Evolutionary conservation across 106 monocot species (phyloP).

Genomic region (Vanilla planifolia): DNA sequence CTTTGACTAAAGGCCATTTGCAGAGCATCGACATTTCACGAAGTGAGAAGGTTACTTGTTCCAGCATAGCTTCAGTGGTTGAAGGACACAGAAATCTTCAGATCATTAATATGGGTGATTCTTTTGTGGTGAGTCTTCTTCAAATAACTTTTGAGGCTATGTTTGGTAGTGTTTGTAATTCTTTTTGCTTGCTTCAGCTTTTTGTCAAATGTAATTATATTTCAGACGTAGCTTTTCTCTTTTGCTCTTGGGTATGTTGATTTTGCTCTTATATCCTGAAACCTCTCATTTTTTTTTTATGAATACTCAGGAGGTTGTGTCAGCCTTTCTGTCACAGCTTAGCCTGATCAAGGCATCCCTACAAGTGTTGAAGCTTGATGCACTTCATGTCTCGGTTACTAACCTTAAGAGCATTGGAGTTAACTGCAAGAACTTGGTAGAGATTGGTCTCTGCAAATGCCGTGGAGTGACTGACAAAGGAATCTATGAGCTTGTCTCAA

Average conservation of each 20-base stretch:
- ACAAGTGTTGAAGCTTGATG: constrained; percentile 52
- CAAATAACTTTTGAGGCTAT: not conserved
- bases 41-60: constrained; percentile 53
- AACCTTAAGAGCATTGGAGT: constrained; percentile 38
- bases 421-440: constrained; percentile 54
- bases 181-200: not conserved
- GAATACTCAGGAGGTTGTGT: constrained; percentile 38
- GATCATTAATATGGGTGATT: constrained; percentile 55
- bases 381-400: constrained; percentile 40
- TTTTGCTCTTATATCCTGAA: not conserved
- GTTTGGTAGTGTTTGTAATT: no score
- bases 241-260: no score
- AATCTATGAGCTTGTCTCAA: constrained; percentile 39
- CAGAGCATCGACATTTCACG: constrained; percentile 76
- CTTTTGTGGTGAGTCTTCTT: constrained; percentile 38
- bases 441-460: constrained; percentile 85
- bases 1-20: no score
- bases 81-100: constrained; percentile 55
- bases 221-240: no score
- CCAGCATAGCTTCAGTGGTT: constrained; percentile 50
- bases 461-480: constrained; percentile 61
- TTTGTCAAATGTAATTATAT: no score
- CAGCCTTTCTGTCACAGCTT: constrained; percentile 48
- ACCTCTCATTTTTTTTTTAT: not conserved
- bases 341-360: constrained; percentile 26